Evolutionary conservation across 1,284 basidiomycete species (phyloP), one percentile per base, ranked within the genome.

Genomic region (Pseudozyma thailandica): DNA sequence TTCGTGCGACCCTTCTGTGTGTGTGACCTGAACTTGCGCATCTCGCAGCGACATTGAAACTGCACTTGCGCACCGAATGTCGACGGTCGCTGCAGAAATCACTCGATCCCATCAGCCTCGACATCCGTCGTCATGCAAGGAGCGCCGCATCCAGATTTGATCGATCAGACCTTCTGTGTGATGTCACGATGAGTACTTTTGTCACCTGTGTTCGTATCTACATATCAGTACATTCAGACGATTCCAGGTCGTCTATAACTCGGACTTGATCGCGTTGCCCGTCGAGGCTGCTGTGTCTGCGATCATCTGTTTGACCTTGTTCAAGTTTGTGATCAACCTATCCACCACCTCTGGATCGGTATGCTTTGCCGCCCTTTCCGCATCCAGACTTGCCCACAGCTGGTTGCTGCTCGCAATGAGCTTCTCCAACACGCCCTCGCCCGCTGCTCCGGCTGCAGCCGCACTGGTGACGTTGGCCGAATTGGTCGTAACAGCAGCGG

Each of bases 271-370:
- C 13, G 30, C 30, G 15, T 31, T 69, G 12, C 12, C 51, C 6
- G 42, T 10, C 1, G 31, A 12, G 4, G 25, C 20, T n/a, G 28
- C 46, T 15, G 46, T 23, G 31, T 31, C 37, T 9, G 51, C 47
- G 31, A 61, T 61, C 53, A 63, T 50, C 43, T 63, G 48, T 20
- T 63, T 70, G 56, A 70, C 50, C 31, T 60, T 63, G 60, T 70
- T 70, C 51, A 70, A 42, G 49, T 70, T 70, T 35, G 37, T 48
- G 30, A 70, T 63, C 33, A 70, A 33, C 2, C 25, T 23, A 45
- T 70, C 66, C 1, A 70, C 52, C 18, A 70, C 31, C 12, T 70
- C 60, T 7, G 55, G 56, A 21, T 58, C 54, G 18, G 45, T 23
- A 1, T 56, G 26, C 23, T 53, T 41, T 15, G 37, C 37, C 0